Percentiles rank a stretch among this genome's conserved stretches.
phyloP scores from a whole-genome alignment of 176 grass and related monocot genomes.

The Puccinellia tenuiflora region DNA sequence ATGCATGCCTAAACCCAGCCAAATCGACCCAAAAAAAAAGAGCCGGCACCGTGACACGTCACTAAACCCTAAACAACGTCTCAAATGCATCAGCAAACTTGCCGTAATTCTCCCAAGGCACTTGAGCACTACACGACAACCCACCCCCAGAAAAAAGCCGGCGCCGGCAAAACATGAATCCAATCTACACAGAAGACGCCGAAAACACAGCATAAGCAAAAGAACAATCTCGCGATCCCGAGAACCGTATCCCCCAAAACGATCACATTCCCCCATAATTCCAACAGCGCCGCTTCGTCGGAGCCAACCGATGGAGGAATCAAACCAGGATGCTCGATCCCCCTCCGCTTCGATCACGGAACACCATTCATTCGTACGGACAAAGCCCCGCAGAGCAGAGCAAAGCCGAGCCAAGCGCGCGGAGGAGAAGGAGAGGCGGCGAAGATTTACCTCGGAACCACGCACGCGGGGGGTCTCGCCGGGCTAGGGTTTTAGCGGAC shows the following conservation, averaged over 20 bases:
- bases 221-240: not conserved
- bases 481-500: not conserved
- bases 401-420: not conserved
- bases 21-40: not conserved
- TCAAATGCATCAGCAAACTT: not conserved
- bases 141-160: not conserved
- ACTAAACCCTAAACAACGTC: not conserved
- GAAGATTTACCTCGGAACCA: conserved; percentile 13
- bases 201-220: not conserved
- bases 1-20: not conserved
- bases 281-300: not conserved
- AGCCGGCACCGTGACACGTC: not conserved
- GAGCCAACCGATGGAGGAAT: not conserved
- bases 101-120: not conserved
- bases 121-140: not conserved
- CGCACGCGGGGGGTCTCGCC: not conserved
- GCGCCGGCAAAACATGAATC: not conserved
- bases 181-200: not conserved
- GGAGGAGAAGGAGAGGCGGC: not conserved
- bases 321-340: not conserved
- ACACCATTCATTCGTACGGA: not conserved
- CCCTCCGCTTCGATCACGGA: not conserved
- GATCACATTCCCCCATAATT: not conserved
- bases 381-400: not conserved
- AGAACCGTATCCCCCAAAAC: not conserved